Conservation (phyloP, 1,284 basidiomycete species). For the Puccinia polysora region DNA sequence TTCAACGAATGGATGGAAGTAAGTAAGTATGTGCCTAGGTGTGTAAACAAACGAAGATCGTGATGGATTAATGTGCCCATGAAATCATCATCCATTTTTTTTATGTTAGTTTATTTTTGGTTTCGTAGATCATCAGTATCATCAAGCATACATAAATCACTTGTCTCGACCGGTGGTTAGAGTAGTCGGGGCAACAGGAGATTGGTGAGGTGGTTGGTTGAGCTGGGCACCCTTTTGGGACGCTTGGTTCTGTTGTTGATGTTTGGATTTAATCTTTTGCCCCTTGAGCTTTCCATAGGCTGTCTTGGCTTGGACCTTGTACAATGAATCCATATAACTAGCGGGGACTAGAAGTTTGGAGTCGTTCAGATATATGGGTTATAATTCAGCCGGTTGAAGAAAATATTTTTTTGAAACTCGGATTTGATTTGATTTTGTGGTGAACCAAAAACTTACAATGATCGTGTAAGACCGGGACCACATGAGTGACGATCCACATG, state of each 20-base stretch:
- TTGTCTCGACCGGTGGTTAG: constrained; percentile 21
- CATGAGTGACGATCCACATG: constrained; percentile 17
- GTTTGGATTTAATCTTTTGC: not conserved
- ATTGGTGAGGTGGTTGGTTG: no score
- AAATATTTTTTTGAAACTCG: no score
- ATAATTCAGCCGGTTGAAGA: no score
- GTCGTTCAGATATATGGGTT: no score
- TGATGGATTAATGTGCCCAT: no score
- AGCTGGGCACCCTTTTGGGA: not conserved
- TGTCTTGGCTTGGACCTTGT: constrained; percentile 32
- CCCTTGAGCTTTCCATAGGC: constrained; percentile 17
- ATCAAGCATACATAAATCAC: not conserved
- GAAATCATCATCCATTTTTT: no score
- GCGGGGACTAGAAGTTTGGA: constrained; percentile 30
- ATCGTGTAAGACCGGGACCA: constrained; percentile 37
- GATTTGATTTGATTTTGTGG: no score
- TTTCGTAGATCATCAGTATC: no score
- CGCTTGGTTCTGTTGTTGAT: not conserved
- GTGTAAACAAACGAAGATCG: no score
- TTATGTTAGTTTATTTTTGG: no score
- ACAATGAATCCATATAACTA: constrained; percentile 38
- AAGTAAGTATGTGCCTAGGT: no score
- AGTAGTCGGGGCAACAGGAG: not conserved
- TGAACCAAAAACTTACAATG: constrained; percentile 26
- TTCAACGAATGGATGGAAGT: no score